A percentile compares a stretch with the other conserved stretches of the same genome.
These are phyloP conservation scores for Rosa persica DNA, from an alignment of 306 rosid genomes.

Conservation along the genomic window DNA sequence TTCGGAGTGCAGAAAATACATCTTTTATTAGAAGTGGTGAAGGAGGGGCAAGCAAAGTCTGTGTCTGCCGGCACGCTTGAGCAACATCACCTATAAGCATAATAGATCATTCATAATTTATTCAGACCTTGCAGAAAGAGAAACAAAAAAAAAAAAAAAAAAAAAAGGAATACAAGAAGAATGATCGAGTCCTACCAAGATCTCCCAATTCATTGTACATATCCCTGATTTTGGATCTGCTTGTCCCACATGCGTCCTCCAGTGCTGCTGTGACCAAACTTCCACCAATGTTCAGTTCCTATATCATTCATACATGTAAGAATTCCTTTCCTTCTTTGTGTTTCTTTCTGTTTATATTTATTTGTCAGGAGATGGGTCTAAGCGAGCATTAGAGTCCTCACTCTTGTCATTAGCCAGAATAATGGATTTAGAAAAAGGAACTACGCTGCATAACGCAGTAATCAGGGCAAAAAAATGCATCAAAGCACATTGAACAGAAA, in stretches of 20 bases:
- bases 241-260: slow-evolving; percentile 87
- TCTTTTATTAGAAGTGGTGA: slow-evolving; percentile 73
- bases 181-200: slow-evolving; percentile 58
- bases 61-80: slow-evolving; percentile 88
- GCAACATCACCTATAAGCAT: slow-evolving; percentile 89
- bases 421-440: neutral
- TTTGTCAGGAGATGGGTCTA: neutral
- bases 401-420: neutral
- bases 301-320: slow-evolving; percentile 27
- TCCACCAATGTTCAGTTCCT: slow-evolving; percentile 91
- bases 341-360: slow-evolving; percentile 1
- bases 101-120: slow-evolving; percentile 29
- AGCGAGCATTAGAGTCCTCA: neutral
- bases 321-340: neutral
- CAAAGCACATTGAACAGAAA: slow-evolving; percentile 1
- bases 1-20: slow-evolving; percentile 63
- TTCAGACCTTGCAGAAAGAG: slow-evolving; percentile 15
- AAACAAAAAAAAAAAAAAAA: slow-evolving; percentile 13
- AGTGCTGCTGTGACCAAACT: slow-evolving; percentile 80
- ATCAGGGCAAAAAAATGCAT: neutral
- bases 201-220: slow-evolving; percentile 90
- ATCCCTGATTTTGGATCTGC: slow-evolving; percentile 64
- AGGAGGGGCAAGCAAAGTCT: slow-evolving; percentile 80
- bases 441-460: neutral
- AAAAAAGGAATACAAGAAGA: slow-evolving; percentile 19